Percentiles rank a stretch among this genome's conserved stretches.
Conservation (phyloP, 768 basidiomycete species). For the Psilocybe cyanescens region DNA sequence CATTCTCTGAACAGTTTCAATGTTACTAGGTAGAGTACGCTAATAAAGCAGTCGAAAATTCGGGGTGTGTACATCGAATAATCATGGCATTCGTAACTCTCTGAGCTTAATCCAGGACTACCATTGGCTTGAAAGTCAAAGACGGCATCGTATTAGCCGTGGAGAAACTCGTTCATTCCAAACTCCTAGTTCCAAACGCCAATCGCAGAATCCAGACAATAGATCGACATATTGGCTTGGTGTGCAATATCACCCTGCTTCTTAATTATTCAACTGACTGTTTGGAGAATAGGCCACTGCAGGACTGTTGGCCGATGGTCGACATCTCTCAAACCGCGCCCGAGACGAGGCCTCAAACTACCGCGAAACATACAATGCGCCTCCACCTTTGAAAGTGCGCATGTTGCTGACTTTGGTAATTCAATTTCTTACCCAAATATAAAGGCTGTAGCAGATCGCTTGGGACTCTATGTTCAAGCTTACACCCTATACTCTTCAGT, state of each 20-base stretch:
- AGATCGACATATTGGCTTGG: constrained; percentile 93
- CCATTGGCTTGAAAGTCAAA: constrained; percentile 94
- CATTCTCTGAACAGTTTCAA: constrained; percentile 11
- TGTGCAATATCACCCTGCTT: constrained; percentile 33
- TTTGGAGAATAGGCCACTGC: constrained; percentile 74
- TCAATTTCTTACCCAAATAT: neutral
- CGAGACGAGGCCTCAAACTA: constrained; percentile 81
- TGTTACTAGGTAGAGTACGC: constrained; percentile 89
- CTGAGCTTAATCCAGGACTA: constrained; percentile 62
- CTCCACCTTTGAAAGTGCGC: constrained; percentile 79
- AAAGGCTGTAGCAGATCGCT: constrained; percentile 62
- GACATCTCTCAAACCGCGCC: constrained; percentile 83
- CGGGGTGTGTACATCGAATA: constrained; percentile 62
- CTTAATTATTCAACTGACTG: neutral
- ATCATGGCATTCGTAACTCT: constrained; percentile 9
- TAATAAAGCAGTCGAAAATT: constrained; percentile 98
- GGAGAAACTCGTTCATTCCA: constrained; percentile 97
- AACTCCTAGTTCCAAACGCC: constrained; percentile 89
- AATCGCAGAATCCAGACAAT: constrained; percentile 94
- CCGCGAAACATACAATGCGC: constrained; percentile 73
- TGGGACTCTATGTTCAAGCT: constrained; percentile 89
- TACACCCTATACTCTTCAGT: constrained; percentile 99
- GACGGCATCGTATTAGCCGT: constrained; percentile 95
- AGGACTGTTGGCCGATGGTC: constrained; percentile 91
- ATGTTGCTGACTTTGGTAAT: neutral